phyloP scores from a whole-genome alignment of 306 rosid genomes.

The Quercus bicolor region DNA sequence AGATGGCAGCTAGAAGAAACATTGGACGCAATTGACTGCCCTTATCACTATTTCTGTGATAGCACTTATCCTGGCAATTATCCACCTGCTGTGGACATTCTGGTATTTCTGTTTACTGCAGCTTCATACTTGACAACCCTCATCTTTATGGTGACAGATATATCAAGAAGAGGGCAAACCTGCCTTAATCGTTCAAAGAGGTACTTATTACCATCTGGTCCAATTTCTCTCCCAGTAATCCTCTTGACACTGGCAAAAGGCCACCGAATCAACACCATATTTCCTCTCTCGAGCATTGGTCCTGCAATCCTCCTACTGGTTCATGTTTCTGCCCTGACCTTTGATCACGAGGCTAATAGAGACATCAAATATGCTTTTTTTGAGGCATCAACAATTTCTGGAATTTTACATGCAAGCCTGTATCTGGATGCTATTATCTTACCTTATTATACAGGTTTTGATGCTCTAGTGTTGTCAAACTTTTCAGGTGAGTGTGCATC shows the following conservation, averaged over 20 bases:
- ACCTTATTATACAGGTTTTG: constrained; percentile 83
- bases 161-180: constrained; percentile 27
- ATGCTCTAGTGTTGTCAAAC: constrained; percentile 55
- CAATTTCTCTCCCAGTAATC: constrained; percentile 70
- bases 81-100: constrained; percentile 48
- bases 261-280: constrained; percentile 53
- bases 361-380: constrained; percentile 59
- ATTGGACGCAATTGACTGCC: constrained; percentile 63
- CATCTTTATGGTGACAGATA: constrained; percentile 40
- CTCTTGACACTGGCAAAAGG: constrained; percentile 73
- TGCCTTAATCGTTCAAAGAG: constrained; percentile 32
- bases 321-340: constrained; percentile 66
- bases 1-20: constrained; percentile 94
- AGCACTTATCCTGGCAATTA: constrained; percentile 62
- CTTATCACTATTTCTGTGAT: constrained; percentile 85
- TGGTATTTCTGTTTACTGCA: constrained; percentile 47
- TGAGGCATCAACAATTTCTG: constrained; percentile 76
- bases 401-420: constrained; percentile 81
- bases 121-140: constrained; percentile 64
- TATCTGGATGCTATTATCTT: constrained; percentile 64
- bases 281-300: constrained; percentile 64
- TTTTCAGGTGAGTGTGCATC: constrained; percentile 76
- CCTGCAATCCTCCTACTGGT: constrained; percentile 79
- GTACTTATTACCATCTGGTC: constrained; percentile 68
- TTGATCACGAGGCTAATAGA: constrained; percentile 43